A percentile compares a stretch with the other conserved stretches of the same genome.
These are phyloP conservation scores for Polygonum maritimum DNA, from an alignment of 148 eudicot species.

Conservation along the genomic window DNA sequence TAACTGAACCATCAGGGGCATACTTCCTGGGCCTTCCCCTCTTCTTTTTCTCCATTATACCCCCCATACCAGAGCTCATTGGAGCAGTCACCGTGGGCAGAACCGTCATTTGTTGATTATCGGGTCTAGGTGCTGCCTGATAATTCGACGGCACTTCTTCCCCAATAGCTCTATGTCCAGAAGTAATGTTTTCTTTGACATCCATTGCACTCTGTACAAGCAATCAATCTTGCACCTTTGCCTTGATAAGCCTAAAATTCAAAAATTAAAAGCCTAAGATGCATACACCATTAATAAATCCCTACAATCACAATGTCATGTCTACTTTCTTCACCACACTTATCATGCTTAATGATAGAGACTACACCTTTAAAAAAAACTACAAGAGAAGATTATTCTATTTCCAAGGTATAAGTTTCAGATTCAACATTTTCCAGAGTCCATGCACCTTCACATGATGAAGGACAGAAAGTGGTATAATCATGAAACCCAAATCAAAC, in stretches of 20 bases:
- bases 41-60: constrained; percentile 50
- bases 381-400: neutral
- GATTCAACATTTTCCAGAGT: neutral
- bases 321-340: neutral
- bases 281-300: neutral
- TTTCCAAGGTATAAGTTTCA: neutral
- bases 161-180: constrained; percentile 74
- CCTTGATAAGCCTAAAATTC: neutral
- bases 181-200: constrained; percentile 29
- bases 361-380: neutral
- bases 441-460: neutral
- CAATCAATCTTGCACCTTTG: neutral
- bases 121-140: constrained; percentile 56
- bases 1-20: constrained; percentile 63
- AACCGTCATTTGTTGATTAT: constrained; percentile 18
- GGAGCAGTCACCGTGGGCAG: constrained; percentile 17
- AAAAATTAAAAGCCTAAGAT: neutral
- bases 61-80: neutral
- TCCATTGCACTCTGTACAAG: constrained; percentile 23
- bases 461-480: neutral
- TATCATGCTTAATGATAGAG: neutral
- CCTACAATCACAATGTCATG: constrained; percentile 3
- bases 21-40: constrained; percentile 93
- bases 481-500: neutral
- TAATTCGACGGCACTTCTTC: constrained; percentile 86